A percentile compares a stretch with the other conserved stretches of the same genome.
phyloP scores from a whole-genome alignment of 129 eudicot species.

The Centella asiatica region DNA sequence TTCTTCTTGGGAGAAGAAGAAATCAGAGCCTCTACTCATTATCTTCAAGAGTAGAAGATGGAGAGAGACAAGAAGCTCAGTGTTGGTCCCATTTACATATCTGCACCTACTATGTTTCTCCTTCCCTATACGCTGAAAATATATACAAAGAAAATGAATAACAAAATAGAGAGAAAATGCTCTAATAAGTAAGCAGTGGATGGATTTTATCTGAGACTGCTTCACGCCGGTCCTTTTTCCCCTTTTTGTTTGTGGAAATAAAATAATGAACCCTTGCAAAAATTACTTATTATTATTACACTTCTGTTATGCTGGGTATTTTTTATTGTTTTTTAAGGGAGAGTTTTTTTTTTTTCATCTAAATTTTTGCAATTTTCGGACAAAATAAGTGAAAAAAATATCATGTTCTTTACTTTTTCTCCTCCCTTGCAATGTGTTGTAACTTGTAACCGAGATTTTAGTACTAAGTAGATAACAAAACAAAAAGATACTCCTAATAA shows the following conservation, averaged over 20 bases:
- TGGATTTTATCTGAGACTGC: constrained; percentile 38
- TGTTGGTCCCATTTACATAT: constrained; percentile 33
- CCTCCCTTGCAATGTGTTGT: no score
- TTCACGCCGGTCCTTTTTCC: constrained; percentile 44
- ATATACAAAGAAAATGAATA: constrained; percentile 1
- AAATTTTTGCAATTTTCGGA: no score
- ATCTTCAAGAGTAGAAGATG: constrained; percentile 32
- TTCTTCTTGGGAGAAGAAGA: constrained; percentile 45
- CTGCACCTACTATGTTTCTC: constrained; percentile 14
- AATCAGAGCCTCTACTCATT: constrained; percentile 45
- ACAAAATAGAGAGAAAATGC: constrained; percentile 13
- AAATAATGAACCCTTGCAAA: no score
- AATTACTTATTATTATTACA: no score
- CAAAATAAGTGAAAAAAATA: no score
- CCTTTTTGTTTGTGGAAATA: constrained; percentile 1
- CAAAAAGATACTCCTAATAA: no score
- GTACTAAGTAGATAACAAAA: no score
- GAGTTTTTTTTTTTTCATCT: no score
- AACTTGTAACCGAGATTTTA: no score
- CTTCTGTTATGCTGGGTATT: no score
- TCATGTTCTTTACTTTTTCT: no score
- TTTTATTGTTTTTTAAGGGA: no score
- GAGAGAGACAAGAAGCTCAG: constrained; percentile 16
- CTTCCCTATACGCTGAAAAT: constrained; percentile 16
- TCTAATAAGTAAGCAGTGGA: constrained; percentile 28